A percentile compares a stretch with the other conserved stretches of the same genome.
Evolutionary conservation across 2,329 filamentous ascomycete species (phyloP).

Genomic region (Fusarium sp.): DNA sequence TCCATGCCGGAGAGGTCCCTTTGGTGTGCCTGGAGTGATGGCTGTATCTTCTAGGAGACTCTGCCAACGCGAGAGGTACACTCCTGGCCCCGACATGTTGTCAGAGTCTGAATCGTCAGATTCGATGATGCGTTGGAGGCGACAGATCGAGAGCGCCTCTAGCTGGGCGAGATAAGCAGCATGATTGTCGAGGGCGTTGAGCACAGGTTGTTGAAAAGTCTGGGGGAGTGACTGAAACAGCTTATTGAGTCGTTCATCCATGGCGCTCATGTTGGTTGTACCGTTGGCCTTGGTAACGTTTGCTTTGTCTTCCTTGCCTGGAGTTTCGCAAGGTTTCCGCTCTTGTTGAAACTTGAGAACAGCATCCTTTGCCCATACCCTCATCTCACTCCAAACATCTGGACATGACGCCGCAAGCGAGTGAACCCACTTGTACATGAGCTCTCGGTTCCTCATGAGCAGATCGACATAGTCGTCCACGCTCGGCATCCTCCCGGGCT

Average conservation of each 20-base stretch:
- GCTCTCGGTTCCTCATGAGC: slow-evolving; percentile 71
- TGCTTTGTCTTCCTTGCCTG: not conserved
- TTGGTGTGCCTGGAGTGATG: slow-evolving; percentile 70
- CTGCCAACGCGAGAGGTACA: slow-evolving; percentile 80
- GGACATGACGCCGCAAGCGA: slow-evolving; percentile 76
- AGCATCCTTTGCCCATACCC: slow-evolving; percentile 69
- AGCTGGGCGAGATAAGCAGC: slow-evolving; percentile 69
- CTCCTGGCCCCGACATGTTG: slow-evolving; percentile 72
- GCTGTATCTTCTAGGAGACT: slow-evolving; percentile 75
- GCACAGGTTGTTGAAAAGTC: slow-evolving; percentile 58
- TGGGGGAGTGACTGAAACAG: slow-evolving; percentile 61
- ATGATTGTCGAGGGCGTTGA: slow-evolving; percentile 69
- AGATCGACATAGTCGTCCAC: slow-evolving; percentile 80
- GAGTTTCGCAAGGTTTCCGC: slow-evolving; percentile 1
- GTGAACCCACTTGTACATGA: slow-evolving; percentile 78
- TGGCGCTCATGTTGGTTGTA: slow-evolving; percentile 44
- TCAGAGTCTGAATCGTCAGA: slow-evolving; percentile 42
- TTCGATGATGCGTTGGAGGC: slow-evolving; percentile 69
- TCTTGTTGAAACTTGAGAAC: slow-evolving; percentile 65
- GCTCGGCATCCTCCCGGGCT: slow-evolving; percentile 57
- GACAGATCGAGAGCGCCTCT: slow-evolving; percentile 62
- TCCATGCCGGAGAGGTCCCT: slow-evolving; percentile 65
- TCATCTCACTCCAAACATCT: slow-evolving; percentile 71
- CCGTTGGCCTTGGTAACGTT: not conserved
- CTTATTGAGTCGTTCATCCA: slow-evolving; percentile 55